Evolutionary conservation across 2,329 filamentous ascomycete species (phyloP), one percentile per base, ranked within the genome.

Genomic region (Aspergillus sp.): DNA sequence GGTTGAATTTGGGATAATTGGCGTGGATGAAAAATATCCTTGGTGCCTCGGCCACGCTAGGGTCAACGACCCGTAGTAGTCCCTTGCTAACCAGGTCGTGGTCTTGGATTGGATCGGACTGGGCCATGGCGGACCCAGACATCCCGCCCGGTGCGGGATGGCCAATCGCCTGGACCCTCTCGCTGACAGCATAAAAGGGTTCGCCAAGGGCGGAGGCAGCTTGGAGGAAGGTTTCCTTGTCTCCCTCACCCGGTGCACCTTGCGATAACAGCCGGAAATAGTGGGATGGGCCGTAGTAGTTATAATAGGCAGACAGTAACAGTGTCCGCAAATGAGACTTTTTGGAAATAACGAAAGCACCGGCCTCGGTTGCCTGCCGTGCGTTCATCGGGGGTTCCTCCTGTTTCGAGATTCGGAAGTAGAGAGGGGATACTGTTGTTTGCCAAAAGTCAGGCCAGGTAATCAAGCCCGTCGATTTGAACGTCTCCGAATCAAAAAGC

Each of bases 371-470:
- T 3, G 73, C 73, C 45, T 74, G 71, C 19, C 72, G 69, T 8
- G 64, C 66, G 21, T 69, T 67, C 64, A 76, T 68, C 3, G 69
- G 62, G 1, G 73, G 72, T 4, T 68, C 65, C 14, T 67, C 61
- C 41, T 72, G 68, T 15, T 72, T 72, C 5, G 76, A 76, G 33
- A 79, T 75, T 37, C 72, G 66, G 57, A 71, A 77, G 60, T 75
- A 79, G n/a, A 73, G 66, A 7, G 76, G 76, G 15, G 77, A 77
- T 41, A 72, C 76, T 4, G 77, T 76, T 9, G 77, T 74, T 23
- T 71, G 73, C 75, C 77, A 80, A 58, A 79, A 83, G 65, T 86
- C 84, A 15, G 53, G 83, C 82, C 82, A 87, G 15, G 80, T 78
- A 15, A 87, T 75, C 52, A 86, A 70, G 14, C 84, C 84, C 1